Evolutionary conservation across 371 early-diverging fungal species (phyloP), one percentile per base, ranked within the genome.

Genomic region (Lichtheimia hyalospora): DNA sequence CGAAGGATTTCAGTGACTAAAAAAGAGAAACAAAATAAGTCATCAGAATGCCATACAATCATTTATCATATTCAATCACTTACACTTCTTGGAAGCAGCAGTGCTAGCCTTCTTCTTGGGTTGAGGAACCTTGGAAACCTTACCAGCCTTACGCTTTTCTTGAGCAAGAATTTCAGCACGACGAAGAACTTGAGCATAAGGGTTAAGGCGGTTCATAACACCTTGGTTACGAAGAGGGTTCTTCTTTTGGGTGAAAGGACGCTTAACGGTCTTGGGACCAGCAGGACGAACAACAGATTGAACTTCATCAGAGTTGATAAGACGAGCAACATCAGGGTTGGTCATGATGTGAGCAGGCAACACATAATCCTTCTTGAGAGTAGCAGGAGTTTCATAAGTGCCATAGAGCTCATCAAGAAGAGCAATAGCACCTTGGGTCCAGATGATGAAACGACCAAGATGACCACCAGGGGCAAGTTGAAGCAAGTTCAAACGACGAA

Each of bases 391-490:
- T 73, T 86, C 85, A 79, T 86, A 83, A 65, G 96, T 89, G 79
- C 98, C 99, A 82, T 91, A 99, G 75, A 99, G 84, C 71, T 88
- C 82, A 84, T 97, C 94, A 67, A 99, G 88, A 61, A 92, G 87
- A 74, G 90, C 90, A 77, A 99, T 95, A 62, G 99, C 99, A 59
- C 87, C 79, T 84, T 96, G 89, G 72, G 99, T 97, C 99, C 99
- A 99, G 90, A 99, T 95, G 83, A 98, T 85, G 85, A 99, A 97
- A 79, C 99, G 96, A 69, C 99, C 99, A 67, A 98, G 84, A 86
- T 98, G 97, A 76, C 99, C 99, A 86, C 99, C 99, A 61, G 99
- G 99, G 68, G 99, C 98, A 60, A 99, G 88, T 84, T 97, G 95
- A 72, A 98, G 88, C 75, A 99, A 84, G 93, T 98, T 97, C 62